Conservation (phyloP, 495 filamentous ascomycete genomes). For the Glutinoglossum americanum region DNA sequence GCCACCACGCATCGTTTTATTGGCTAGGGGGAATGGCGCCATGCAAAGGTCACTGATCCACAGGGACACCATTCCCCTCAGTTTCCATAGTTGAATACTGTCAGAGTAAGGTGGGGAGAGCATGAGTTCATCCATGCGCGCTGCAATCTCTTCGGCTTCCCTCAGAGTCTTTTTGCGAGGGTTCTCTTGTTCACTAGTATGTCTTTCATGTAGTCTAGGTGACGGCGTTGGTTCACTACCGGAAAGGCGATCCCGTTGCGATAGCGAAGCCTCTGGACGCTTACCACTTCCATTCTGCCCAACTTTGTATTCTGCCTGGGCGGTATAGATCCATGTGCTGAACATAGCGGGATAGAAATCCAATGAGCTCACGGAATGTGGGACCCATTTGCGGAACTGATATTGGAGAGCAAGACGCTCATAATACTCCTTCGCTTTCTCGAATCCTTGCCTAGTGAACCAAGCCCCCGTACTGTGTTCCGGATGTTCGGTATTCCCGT, state of each 20-base stretch:
- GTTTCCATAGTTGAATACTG: conserved; percentile 30
- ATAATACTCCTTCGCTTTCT: conserved; percentile 38
- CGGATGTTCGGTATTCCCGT: background rate
- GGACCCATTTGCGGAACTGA: conserved; percentile 28
- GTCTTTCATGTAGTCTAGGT: background rate
- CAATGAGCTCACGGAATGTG: conserved; percentile 24
- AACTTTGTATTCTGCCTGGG: conserved; percentile 26
- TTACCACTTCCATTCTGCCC: conserved; percentile 2
- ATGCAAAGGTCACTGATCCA: conserved; percentile 41
- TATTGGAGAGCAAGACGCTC: conserved; percentile 46
- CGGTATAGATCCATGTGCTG: conserved; percentile 39
- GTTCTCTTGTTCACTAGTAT: background rate
- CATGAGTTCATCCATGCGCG: conserved; percentile 41
- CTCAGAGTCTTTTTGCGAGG: background rate
- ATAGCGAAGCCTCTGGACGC: background rate
- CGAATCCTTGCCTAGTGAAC: conserved; percentile 15
- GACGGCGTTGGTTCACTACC: background rate
- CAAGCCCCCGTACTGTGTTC: background rate
- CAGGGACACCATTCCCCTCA: conserved; percentile 43
- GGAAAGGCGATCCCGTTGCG: background rate
- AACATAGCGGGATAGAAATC: conserved; percentile 50
- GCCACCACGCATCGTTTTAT: background rate
- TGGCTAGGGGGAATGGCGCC: background rate
- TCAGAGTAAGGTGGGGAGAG: conserved; percentile 41
- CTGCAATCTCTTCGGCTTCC: conserved; percentile 30